Evolutionary conservation across 1,139 yeast genomes (phyloP).

Genomic region (Suhomyces kunorum): DNA sequence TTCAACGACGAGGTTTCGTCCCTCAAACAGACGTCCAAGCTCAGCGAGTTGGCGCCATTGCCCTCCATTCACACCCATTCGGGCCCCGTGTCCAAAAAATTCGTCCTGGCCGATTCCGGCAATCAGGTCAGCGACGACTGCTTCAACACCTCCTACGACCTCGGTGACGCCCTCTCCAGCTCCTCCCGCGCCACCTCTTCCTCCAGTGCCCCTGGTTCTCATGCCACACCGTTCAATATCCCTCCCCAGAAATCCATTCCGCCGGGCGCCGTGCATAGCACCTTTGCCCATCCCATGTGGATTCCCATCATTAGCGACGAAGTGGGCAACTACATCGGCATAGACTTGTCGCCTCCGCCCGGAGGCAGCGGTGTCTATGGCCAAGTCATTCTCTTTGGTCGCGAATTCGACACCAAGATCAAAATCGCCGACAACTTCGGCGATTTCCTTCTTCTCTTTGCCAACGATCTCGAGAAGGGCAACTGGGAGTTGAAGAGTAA

Average conservation of each 20-base stretch:
- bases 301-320: constrained; percentile 86
- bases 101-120: constrained; percentile 16
- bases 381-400: constrained; percentile 83
- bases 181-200: constrained; percentile 10
- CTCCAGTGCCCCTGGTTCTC: constrained; percentile 4
- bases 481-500: constrained; percentile 66
- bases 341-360: constrained; percentile 84
- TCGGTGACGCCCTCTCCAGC: constrained; percentile 8
- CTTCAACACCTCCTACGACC: constrained; percentile 9
- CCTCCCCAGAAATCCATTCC: constrained; percentile 78
- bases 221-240: constrained; percentile 20
- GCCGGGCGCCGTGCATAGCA: constrained; percentile 64
- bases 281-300: constrained; percentile 88
- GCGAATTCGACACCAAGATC: constrained; percentile 84
- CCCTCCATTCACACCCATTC: constrained; percentile 27
- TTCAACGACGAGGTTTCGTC: constrained; percentile 36
- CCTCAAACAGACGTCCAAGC: constrained; percentile 21
- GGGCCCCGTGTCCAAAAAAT: constrained; percentile 24
- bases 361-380: constrained; percentile 65
- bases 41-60: constrained; percentile 29
- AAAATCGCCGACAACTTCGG: constrained; percentile 84
- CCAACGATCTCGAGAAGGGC: constrained; percentile 80
- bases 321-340: constrained; percentile 86
- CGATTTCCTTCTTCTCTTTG: constrained; percentile 74
- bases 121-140: constrained; percentile 7